Base-by-base conservation (phyloP, 129 eudicot genomes). In the Flaveria bidentis region DNA sequence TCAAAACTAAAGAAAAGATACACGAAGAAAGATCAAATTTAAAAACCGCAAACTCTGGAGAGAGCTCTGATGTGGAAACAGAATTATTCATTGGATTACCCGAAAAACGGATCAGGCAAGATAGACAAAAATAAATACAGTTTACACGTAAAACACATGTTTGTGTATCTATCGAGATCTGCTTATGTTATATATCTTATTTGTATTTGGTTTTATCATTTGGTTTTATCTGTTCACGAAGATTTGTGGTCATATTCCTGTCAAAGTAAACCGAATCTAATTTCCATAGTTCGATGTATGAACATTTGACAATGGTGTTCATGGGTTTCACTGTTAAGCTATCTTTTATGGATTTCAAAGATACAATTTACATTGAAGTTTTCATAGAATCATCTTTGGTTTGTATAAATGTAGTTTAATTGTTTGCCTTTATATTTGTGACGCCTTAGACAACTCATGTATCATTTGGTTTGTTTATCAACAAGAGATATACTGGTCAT, bases 31-130 rank as follows among this genome's bases (percentile, higher is more conserved):
- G 26, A 16, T 56, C 15, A 90, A 83, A 1, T 23, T 62, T 75
- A 53, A 68, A 73, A 15, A 80, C 56, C 17, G 65, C 82, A 26
- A 96, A 87, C 23, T 78, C 46, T 39, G 87, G 84, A 76, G 96
- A 88, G 60, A 78, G 68, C 49, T 87, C 97, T 6, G 97, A 94
- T 56, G 98, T 94, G 63, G 98, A 94, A 77, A 94, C 97, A 11
- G 98, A 91, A 16, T 80, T 93, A 36, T 76, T 81, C 77, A 81
- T 81, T 20, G 81, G 77, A 76, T 62, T 81, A 51, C 81, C 81
- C 3, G 81, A 81, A 70, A 81, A 70, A 42, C 72, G 85, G 69
- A 69, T 18, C 51, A 81, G 30, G 73, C 16, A 49, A 42, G 62
- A 66, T 46, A 67, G 13, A 60, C 33, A 18, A 53, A 67, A 74